Percentiles rank a stretch among this genome's conserved stretches.
Evolutionary conservation across 2,329 filamentous ascomycete genomes (phyloP).

Genomic region (Aspergillus aculeatus): DNA sequence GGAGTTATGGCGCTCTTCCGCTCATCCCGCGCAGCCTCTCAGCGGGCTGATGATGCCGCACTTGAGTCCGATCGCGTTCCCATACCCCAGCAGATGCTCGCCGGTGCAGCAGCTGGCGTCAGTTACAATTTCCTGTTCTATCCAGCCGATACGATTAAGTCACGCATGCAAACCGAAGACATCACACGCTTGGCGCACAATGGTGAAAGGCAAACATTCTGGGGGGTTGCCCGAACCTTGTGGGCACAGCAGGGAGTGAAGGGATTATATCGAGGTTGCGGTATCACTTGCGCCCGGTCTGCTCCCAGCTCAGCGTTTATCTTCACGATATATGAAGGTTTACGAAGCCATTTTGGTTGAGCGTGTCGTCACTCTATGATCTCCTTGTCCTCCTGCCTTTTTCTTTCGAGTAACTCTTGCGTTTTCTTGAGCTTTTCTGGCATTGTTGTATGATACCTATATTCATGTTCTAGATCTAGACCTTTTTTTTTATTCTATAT

Average conservation of each 20-base stretch:
- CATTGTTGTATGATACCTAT: slow-evolving; percentile 20
- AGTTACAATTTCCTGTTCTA: slow-evolving; percentile 97
- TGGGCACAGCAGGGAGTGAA: slow-evolving; percentile 79
- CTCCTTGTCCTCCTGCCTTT: slow-evolving; percentile 1
- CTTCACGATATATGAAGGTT: slow-evolving; percentile 87
- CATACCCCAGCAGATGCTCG: slow-evolving; percentile 81
- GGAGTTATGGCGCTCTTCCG: slow-evolving; percentile 72
- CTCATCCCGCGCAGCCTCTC: slow-evolving; percentile 43
- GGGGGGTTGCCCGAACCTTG: slow-evolving; percentile 67
- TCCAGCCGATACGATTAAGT: slow-evolving; percentile 96
- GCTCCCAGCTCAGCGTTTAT: slow-evolving; percentile 98
- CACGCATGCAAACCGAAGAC: slow-evolving; percentile 88
- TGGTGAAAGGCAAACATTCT: slow-evolving; percentile 64
- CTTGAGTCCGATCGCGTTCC: slow-evolving; percentile 53
- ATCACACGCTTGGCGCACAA: slow-evolving; percentile 46
- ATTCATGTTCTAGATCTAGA: slow-evolving; percentile 13
- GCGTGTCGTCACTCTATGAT: slow-evolving; percentile 2
- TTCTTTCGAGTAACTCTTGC: neutral
- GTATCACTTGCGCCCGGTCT: slow-evolving; percentile 83
- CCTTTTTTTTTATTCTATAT: slow-evolving; percentile 5
- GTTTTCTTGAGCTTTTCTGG: neutral
- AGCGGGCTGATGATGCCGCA: neutral
- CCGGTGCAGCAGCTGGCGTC: slow-evolving; percentile 85
- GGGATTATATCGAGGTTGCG: slow-evolving; percentile 90
- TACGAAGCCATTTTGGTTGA: slow-evolving; percentile 66